These are phyloP conservation scores for Coccomyxa sp. DNA, from an alignment of 139 green algal species.

Conservation along the genomic window DNA sequence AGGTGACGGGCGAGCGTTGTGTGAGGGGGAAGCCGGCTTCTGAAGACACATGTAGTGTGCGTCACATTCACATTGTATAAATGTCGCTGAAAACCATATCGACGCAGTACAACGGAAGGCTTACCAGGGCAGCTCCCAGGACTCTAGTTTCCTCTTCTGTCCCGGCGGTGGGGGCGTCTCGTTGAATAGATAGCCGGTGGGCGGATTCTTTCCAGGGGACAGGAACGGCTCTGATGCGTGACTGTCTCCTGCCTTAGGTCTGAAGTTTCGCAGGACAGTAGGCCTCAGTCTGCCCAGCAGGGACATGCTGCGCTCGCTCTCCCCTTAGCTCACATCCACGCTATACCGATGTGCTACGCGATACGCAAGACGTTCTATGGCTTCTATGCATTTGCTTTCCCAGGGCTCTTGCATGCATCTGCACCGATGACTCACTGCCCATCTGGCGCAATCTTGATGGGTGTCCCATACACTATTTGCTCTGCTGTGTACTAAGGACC, in stretches of 20 bases:
- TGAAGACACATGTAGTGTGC: neutral
- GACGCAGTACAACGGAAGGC: slow-evolving; percentile 6
- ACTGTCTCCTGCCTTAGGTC: neutral
- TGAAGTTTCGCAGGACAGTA: neutral
- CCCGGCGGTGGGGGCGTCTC: slow-evolving; percentile 73
- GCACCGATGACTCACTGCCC: neutral
- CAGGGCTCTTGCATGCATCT: neutral
- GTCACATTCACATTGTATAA: neutral
- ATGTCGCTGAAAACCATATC: neutral
- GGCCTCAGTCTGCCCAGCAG: neutral
- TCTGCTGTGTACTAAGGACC: too few relatives aligned
- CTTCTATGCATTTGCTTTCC: neutral
- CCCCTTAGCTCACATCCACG: neutral
- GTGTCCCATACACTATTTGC: neutral
- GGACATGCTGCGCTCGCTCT: neutral
- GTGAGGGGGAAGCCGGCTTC: neutral
- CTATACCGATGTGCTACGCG: neutral
- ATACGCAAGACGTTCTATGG: neutral
- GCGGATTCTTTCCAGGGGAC: slow-evolving; percentile 64
- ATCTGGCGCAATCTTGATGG: neutral
- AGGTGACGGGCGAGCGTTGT: neutral
- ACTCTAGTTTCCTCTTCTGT: slow-evolving; percentile 68
- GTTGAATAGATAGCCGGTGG: slow-evolving; percentile 74
- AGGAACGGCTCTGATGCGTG: slow-evolving; percentile 54
- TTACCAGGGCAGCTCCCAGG: slow-evolving; percentile 84